Evolutionary conservation across 352 stramenopile species (phyloP).

Genomic region (Plasmopara muralis): DNA sequence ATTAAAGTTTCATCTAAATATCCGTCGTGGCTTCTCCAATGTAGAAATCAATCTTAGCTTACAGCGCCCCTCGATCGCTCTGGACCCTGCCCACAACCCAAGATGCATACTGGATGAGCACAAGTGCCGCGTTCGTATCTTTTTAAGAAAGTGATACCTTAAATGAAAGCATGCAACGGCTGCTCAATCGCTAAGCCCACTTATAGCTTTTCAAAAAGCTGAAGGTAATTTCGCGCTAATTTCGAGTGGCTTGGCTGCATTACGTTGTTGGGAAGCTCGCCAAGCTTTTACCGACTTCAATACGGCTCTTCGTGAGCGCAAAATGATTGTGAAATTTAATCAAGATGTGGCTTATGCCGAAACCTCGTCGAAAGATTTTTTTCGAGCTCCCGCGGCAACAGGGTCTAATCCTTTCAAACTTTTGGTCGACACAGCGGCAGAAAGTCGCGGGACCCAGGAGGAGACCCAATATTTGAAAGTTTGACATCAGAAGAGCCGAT

Average conservation of each 20-base stretch:
- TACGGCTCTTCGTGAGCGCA: not conserved
- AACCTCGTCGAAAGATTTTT: no score
- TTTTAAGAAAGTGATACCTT: slow-evolving; percentile 7
- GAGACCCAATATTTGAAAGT: not conserved
- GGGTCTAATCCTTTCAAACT: no score
- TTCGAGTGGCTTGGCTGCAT: not conserved
- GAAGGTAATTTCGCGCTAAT: not conserved
- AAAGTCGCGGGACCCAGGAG: slow-evolving; percentile 1
- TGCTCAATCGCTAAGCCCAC: not conserved
- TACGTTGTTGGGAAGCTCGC: not conserved
- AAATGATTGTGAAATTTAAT: slow-evolving; percentile 8
- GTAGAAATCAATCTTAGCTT: not conserved
- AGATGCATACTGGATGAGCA: slow-evolving; percentile 10
- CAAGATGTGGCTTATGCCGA: slow-evolving; percentile 1
- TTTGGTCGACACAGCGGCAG: no score
- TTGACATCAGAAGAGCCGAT: not conserved
- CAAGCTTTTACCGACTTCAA: slow-evolving; percentile 6
- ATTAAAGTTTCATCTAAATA: not conserved
- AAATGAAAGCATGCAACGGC: slow-evolving; percentile 1
- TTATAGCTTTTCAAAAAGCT: not conserved
- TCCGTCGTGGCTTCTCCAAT: not conserved
- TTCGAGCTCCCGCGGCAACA: no score
- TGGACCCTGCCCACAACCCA: not conserved
- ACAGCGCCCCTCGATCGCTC: not conserved
- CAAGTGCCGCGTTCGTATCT: slow-evolving; percentile 6